Percentiles rank a stretch among this genome's conserved stretches.
phyloP scores from a whole-genome alignment of 2,329 filamentous ascomycete genomes.

The Hypoxylon sp. region DNA sequence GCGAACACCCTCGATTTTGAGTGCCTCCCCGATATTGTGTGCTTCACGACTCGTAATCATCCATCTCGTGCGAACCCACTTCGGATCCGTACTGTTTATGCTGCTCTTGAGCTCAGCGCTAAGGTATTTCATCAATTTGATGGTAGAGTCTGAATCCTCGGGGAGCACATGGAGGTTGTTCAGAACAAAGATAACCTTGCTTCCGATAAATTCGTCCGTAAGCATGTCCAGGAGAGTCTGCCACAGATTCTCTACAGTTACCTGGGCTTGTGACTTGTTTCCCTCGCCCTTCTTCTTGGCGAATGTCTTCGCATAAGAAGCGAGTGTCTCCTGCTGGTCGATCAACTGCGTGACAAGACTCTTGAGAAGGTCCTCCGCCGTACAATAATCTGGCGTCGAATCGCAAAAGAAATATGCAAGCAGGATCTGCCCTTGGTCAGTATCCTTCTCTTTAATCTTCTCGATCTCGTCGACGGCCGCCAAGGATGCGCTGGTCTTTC shows the following conservation, averaged over 20 bases:
- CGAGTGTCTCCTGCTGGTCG: constrained; percentile 53
- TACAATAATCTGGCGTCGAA: constrained; percentile 55
- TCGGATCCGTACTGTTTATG: constrained; percentile 45
- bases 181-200: constrained; percentile 59
- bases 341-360: constrained; percentile 59
- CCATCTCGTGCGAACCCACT: constrained; percentile 56
- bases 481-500: constrained; percentile 60
- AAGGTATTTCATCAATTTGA: constrained; percentile 56
- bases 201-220: constrained; percentile 56
- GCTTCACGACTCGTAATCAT: constrained; percentile 59
- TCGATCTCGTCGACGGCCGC: constrained; percentile 59
- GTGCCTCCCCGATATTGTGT: constrained; percentile 53
- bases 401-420: constrained; percentile 62
- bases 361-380: constrained; percentile 60
- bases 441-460: constrained; percentile 43
- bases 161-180: constrained; percentile 60
- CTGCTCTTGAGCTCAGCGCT: constrained; percentile 50
- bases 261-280: constrained; percentile 51
- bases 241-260: constrained; percentile 59
- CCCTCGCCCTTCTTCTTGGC: constrained; percentile 53
- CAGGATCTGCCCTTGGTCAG: constrained; percentile 51
- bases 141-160: constrained; percentile 55
- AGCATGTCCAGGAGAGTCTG: constrained; percentile 61
- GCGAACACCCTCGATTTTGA: constrained; percentile 52
- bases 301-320: constrained; percentile 57